Conservation (phyloP, 1,139 yeast species). For the Chernovozyma aurita region DNA sequence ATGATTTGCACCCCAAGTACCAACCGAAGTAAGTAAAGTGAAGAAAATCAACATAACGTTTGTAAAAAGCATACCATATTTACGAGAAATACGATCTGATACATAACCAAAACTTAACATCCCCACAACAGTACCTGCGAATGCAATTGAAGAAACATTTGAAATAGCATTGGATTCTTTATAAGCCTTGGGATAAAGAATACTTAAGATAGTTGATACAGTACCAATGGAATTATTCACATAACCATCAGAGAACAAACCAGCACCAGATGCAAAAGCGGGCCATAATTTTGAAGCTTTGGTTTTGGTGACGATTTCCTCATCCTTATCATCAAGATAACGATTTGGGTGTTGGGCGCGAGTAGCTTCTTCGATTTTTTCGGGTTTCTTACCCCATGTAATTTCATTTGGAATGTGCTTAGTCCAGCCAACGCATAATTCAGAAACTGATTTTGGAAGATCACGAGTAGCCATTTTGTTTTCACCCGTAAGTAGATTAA, state of each 20-base stretch:
- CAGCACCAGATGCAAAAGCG: conserved; percentile 84
- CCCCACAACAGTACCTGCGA: conserved; percentile 77
- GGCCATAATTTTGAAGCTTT: conserved; percentile 51
- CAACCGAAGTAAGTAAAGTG: conserved; percentile 65
- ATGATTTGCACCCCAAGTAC: conserved; percentile 64
- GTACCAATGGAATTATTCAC: conserved; percentile 71
- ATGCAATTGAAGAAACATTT: conserved; percentile 71
- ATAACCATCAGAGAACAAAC: conserved; percentile 77
- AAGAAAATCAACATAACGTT: conserved; percentile 60
- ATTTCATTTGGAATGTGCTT: conserved; percentile 31
- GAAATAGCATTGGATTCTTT: conserved; percentile 55
- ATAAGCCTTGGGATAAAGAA: conserved; percentile 55
- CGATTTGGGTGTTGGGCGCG: conserved; percentile 15
- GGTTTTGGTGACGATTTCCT: conserved; percentile 16
- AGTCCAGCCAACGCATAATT: conserved; percentile 37
- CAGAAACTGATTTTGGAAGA: conserved; percentile 41
- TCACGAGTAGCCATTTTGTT: conserved; percentile 46
- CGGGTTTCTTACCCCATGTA: conserved; percentile 14
- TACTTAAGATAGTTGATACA: conserved; percentile 56
- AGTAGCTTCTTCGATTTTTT: conserved; percentile 6
- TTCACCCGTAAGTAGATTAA: no score
- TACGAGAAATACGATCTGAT: conserved; percentile 67
- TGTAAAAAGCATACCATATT: conserved; percentile 63
- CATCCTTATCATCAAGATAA: conserved; percentile 16
- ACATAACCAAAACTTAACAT: conserved; percentile 64